Percentiles rank a stretch among this genome's conserved stretches.
Evolutionary conservation across 192 early-diverging fungal genomes (phyloP).

Genomic region (Phlyctochytrium planicorne): DNA sequence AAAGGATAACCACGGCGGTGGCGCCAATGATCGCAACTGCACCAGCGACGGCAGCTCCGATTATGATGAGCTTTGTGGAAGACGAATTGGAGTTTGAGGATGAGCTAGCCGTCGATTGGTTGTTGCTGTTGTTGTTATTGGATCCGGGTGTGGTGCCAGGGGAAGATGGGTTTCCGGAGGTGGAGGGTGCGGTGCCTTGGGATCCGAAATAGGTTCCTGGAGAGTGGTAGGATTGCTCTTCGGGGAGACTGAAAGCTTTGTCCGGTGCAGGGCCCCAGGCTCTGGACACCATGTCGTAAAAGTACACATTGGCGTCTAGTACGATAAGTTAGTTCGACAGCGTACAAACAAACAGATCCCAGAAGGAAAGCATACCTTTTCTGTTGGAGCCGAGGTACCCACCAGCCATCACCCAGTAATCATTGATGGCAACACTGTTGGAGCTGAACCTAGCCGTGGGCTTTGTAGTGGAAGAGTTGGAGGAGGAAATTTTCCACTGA

Average conservation of each 20-base stretch:
- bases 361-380: background rate
- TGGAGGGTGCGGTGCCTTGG: background rate
- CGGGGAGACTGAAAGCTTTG: background rate
- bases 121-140: background rate
- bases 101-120: background rate
- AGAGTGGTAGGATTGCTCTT: background rate
- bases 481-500: background rate
- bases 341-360: background rate
- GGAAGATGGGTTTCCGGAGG: background rate
- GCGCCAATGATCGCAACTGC: background rate
- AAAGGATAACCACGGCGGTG: background rate
- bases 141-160: background rate
- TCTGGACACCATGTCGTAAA: background rate
- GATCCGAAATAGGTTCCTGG: background rate
- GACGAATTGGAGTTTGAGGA: background rate
- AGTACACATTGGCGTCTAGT: background rate
- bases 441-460: background rate
- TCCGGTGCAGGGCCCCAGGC: background rate
- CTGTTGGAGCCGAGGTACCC: background rate
- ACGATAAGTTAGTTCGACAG: background rate
- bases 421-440: background rate
- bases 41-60: background rate
- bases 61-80: background rate
- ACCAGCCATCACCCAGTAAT: background rate
- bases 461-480: background rate